Evolutionary conservation across 106 monocot species (phyloP), one percentile per base, ranked within the genome.

Genomic region (Dioscorea dumetorum): DNA sequence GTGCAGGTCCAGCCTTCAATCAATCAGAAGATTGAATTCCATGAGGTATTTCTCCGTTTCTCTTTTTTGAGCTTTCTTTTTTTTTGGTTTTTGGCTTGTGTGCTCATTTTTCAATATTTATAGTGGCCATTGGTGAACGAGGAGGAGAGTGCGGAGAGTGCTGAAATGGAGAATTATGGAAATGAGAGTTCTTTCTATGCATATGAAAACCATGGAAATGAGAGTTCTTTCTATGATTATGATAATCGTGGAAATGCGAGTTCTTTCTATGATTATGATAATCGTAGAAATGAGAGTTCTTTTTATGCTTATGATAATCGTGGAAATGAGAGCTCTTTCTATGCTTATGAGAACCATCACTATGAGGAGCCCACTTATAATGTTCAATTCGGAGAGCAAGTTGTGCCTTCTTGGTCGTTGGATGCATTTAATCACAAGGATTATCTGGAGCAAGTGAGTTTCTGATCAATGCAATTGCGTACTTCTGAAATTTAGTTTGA

Each of bases 1-100:
- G 33, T 78, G 5, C 68, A 79, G 66, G 58, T 81, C 24, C 72
- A 84, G 75, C 88, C 81, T 8, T 76, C 72, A 18, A 58, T 61
- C 62, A 69, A 62, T 24, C 59, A 70, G 9, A 75, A 50, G 31
- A 19, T 84, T 24, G 61, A 78, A 63, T 77, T 41, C 49, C 61
- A 67, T 24, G 28, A n/a, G 54, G 60, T 34, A 22, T 60, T 41
- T 35, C 41, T 48, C n/a, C 35, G 15, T 14, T 35, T n/a, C 15
- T 12, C 28, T 33, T 63, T 32, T 12, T 28, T 12, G 21, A 12
- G 31, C 32, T 7, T 32, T n/a, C 24, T 31, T 16, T n/a, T 20
- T 48, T n/a, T 62, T 33, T 62, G 72, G 8, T 24, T n/a, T n/a
- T n/a, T 2, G 19, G 17, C 10, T 24, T 67, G 8, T 60, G 12